Evolutionary conservation across 73 alveolate genomes (phyloP), one percentile per base, ranked within the genome.

Genomic region (Effrenium voratum): DNA sequence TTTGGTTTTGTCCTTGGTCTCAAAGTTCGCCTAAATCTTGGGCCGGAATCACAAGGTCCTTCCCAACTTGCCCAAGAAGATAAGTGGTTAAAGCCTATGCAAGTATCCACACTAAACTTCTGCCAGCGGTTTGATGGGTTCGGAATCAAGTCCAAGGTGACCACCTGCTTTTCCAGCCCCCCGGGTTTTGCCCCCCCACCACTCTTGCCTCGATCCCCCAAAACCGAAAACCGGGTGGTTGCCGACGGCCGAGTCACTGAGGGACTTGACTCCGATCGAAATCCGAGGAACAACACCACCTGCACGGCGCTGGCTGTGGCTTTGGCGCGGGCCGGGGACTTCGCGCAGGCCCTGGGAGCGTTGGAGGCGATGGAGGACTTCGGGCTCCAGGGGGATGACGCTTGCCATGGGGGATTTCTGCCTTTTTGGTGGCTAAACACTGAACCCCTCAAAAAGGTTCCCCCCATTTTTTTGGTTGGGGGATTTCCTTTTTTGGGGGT

Each of bases 301-400:
- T 77, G 28, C 36, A 77, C 87, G 6, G 87, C 87, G 36, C 87
- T 77, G 55, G 28, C 43, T 41, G 43, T 40, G 10, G 87, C 87
- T 32, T 28, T 77, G 34, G 87, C 87, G 0, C 40, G 43, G 41
- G 40, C 63, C 36, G 87, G 87, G 41, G 40, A 43, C 59, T 43
- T 77, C 40, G 28, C 40, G 91, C 75, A 82, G 2, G 92, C 92
- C 19, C 19, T 82, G 50, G 47, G 34, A 50, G 34, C 30, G 38
- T 6, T 82, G 75, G 46, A 82, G 38, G 46, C 92, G 38, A 82
- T 82, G 92, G 36, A 34, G 46, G 19, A 0, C 36, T 50, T 32
- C 22, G 92, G 92, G 36, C 75, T 82, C 52, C 12, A 15, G 10
- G 92, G 92, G 49, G 92, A 82, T 50, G 92, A 19, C 2, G 34